Evolutionary conservation across 1,139 yeast species (phyloP).

Genomic region (Protomyces lactucae-debilis): DNA sequence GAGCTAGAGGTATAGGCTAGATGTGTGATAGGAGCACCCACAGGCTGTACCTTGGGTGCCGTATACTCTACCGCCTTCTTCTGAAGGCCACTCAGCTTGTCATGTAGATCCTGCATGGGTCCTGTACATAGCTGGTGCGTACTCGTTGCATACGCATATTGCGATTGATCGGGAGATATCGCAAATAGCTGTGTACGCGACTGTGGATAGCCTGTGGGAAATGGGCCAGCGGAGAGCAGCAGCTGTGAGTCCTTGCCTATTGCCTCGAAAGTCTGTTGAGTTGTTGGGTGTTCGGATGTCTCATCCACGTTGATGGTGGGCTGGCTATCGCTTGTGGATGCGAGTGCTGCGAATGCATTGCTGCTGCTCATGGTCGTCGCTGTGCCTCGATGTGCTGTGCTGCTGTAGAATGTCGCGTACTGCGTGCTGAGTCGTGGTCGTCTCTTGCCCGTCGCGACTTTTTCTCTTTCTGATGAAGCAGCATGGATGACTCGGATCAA

Average conservation of each 20-base stretch:
- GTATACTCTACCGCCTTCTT: neutral
- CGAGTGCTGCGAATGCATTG: conserved; percentile 5
- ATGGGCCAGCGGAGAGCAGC: neutral
- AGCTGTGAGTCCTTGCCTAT: conserved; percentile 2
- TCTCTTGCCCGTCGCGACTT: neutral
- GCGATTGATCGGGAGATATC: neutral
- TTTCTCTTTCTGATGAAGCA: neutral
- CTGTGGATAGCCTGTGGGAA: neutral
- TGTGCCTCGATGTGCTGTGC: neutral
- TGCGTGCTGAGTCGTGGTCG: neutral
- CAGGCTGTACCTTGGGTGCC: neutral
- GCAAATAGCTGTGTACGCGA: conserved; percentile 10
- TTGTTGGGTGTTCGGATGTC: conserved; percentile 7
- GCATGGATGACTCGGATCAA: too few species aligned
- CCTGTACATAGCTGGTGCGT: conserved; percentile 1
- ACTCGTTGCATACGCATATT: conserved; percentile 1
- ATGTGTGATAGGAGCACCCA: neutral
- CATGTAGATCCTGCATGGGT: neutral
- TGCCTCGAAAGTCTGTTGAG: conserved; percentile 4
- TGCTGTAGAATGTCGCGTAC: neutral
- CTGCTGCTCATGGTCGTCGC: neutral
- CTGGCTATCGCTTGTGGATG: neutral
- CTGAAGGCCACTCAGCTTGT: neutral
- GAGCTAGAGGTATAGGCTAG: neutral
- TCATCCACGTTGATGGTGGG: neutral